Conservation (phyloP, 495 filamentous ascomycete genomes). For the Letharia lupina region DNA sequence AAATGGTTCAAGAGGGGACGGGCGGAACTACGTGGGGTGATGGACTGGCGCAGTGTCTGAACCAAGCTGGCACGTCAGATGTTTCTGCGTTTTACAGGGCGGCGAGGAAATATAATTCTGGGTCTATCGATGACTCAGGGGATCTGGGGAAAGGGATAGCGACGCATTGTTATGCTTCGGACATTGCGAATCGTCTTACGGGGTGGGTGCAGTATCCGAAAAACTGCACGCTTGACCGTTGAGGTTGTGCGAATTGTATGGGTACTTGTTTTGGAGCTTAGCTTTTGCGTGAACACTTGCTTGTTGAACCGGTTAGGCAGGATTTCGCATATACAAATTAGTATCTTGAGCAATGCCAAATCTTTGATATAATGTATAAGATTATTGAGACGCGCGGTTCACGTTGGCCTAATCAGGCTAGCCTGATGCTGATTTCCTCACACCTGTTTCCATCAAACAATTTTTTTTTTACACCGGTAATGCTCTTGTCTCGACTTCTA, state of each 20-base stretch:
- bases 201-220: constrained; percentile 35
- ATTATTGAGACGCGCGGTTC: background rate
- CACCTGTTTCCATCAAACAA: background rate
- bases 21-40: constrained; percentile 33
- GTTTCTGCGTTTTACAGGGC: constrained; percentile 41
- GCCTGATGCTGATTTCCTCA: background rate
- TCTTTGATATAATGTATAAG: too few relatives aligned
- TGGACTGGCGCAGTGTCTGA: constrained; percentile 37
- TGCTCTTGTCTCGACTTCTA: background rate
- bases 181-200: constrained; percentile 49
- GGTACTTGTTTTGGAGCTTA: background rate
- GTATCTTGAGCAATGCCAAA: background rate
- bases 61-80: constrained; percentile 26
- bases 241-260: background rate
- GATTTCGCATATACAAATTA: background rate
- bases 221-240: constrained; percentile 22
- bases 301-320: background rate
- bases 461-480: background rate
- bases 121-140: constrained; percentile 36
- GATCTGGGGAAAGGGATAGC: constrained; percentile 44
- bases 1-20: constrained; percentile 45
- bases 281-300: background rate
- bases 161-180: constrained; percentile 49
- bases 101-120: constrained; percentile 52
- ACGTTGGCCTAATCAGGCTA: background rate